Conservation (phyloP, 2,329 filamentous ascomycete genomes). For the Penicillium italicum region DNA sequence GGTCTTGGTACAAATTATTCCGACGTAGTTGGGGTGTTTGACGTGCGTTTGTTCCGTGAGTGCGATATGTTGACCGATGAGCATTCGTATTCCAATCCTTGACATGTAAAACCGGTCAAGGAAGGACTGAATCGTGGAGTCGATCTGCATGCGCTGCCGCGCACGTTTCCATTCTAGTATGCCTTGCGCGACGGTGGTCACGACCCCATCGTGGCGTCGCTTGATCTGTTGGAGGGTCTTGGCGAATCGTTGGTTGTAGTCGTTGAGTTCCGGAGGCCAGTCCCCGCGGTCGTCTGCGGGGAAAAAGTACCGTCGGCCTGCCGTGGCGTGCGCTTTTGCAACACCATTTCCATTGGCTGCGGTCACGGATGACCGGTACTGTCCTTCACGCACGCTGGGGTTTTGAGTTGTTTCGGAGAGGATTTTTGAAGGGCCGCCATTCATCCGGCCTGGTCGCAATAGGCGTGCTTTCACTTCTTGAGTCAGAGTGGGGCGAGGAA, state of each 20-base stretch:
- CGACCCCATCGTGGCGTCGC: slow-evolving; percentile 89
- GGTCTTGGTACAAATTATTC: slow-evolving; percentile 98
- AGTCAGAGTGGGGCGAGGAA: slow-evolving; percentile 72
- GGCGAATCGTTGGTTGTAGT: slow-evolving; percentile 90
- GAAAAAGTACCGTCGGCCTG: slow-evolving; percentile 74
- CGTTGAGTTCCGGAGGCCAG: slow-evolving; percentile 90
- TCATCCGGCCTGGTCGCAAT: slow-evolving; percentile 50
- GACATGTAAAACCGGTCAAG: slow-evolving; percentile 99
- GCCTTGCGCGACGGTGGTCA: slow-evolving; percentile 96
- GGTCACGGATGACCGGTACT: slow-evolving; percentile 59
- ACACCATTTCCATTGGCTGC: slow-evolving; percentile 48
- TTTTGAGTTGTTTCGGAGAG: slow-evolving; percentile 83
- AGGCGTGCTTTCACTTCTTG: slow-evolving; percentile 74
- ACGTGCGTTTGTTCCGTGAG: slow-evolving; percentile 89
- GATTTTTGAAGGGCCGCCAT: slow-evolving; percentile 60
- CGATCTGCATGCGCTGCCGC: slow-evolving; percentile 95
- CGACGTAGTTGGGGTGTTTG: slow-evolving; percentile 88
- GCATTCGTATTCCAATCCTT: slow-evolving; percentile 97
- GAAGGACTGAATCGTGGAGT: slow-evolving; percentile 95
- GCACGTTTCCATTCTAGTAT: slow-evolving; percentile 98
- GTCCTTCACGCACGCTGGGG: slow-evolving; percentile 79
- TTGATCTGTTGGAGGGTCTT: slow-evolving; percentile 91
- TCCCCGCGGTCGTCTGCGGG: slow-evolving; percentile 82
- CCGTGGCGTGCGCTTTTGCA: slow-evolving; percentile 49
- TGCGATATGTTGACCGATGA: slow-evolving; percentile 97